phyloP scores from a whole-genome alignment of 257 asterid species.

The Solanum tarijense region DNA sequence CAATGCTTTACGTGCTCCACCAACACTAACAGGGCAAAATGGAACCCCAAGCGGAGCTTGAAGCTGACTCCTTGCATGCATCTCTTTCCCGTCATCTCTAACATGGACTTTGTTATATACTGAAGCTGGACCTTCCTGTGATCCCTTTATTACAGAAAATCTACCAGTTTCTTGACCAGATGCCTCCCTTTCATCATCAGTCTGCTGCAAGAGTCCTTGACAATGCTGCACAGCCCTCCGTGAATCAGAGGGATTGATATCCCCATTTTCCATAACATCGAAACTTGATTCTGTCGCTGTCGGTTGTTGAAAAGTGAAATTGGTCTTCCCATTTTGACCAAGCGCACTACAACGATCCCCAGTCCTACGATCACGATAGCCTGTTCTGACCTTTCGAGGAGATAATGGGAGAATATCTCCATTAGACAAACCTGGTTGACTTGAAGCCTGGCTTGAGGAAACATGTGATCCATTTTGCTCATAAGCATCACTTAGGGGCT shows the following conservation, averaged over 20 bases:
- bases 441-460: slow-evolving; percentile 23
- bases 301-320: slow-evolving; percentile 25
- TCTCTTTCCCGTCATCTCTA: slow-evolving; percentile 30
- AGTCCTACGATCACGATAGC: slow-evolving; percentile 41
- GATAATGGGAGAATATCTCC: slow-evolving; percentile 58
- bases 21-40: slow-evolving; percentile 49
- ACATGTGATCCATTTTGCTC: slow-evolving; percentile 49
- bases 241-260: slow-evolving; percentile 22
- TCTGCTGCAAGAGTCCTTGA: slow-evolving; percentile 22
- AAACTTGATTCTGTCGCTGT: slow-evolving; percentile 21
- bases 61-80: slow-evolving; percentile 42
- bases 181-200: slow-evolving; percentile 17
- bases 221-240: slow-evolving; percentile 37
- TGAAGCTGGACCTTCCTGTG: slow-evolving; percentile 32
- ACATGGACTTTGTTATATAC: slow-evolving; percentile 32
- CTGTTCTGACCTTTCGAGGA: slow-evolving; percentile 56
- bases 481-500: slow-evolving; percentile 27
- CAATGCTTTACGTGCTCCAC: slow-evolving; percentile 51
- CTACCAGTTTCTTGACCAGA: slow-evolving; percentile 16
- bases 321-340: slow-evolving; percentile 42
- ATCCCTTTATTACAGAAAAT: slow-evolving; percentile 19
- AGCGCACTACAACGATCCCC: slow-evolving; percentile 54
- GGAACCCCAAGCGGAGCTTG: slow-evolving; percentile 86
- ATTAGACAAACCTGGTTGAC: slow-evolving; percentile 44
- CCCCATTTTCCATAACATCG: slow-evolving; percentile 45